Conservation (phyloP, 148 eudicot genomes). For the Chenopodium album region DNA sequence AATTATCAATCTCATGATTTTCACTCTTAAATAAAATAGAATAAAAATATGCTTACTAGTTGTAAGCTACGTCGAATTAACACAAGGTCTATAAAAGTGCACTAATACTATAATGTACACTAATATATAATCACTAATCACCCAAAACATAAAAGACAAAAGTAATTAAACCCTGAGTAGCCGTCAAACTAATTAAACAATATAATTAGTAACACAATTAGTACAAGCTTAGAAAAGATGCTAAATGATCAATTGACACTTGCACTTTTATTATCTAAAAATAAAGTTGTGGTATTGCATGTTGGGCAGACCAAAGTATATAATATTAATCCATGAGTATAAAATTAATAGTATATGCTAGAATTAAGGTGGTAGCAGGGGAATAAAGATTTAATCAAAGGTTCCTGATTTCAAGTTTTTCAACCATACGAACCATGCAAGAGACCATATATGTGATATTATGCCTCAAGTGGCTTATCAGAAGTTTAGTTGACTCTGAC, state of each 20-base stretch:
- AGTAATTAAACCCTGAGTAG: background rate
- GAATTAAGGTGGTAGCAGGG: background rate
- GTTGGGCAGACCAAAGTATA: background rate
- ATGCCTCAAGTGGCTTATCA: background rate
- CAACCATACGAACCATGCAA: conserved; percentile 13
- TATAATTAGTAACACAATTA: background rate
- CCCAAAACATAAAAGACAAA: background rate
- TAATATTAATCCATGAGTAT: background rate
- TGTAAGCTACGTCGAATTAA: background rate
- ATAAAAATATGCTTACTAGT: too few species aligned
- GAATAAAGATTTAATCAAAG: background rate
- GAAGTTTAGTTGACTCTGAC: conserved; percentile 19
- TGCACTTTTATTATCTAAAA: background rate
- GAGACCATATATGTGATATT: background rate
- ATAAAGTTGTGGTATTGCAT: conserved; percentile 10
- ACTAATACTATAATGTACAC: too few species aligned
- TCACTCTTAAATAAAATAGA: too few species aligned
- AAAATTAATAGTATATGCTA: background rate
- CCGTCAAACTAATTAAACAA: background rate
- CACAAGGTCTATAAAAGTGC: background rate
- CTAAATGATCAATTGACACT: background rate
- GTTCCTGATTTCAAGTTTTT: background rate
- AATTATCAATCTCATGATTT: background rate
- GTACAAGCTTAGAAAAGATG: background rate
- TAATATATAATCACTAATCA: too few species aligned